Conservation (phyloP, 257 asterid genomes). For the Solanum arcanum region DNA sequence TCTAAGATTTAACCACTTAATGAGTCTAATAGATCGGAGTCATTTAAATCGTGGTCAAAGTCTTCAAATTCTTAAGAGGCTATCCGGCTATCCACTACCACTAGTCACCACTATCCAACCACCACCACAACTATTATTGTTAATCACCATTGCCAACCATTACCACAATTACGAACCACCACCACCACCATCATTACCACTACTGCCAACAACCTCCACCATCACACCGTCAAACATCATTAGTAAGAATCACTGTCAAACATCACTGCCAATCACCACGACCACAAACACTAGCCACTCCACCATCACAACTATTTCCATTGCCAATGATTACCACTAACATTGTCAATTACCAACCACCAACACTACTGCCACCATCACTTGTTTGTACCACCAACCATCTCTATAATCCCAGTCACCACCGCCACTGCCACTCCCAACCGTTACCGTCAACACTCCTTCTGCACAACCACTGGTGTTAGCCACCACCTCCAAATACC, state of each 20-base stretch:
- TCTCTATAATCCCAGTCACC: background rate
- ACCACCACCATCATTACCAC: background rate
- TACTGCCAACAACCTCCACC: background rate
- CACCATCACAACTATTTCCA: background rate
- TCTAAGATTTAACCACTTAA: background rate
- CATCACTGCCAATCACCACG: background rate
- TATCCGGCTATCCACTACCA: background rate
- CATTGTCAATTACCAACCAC: background rate
- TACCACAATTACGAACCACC: background rate
- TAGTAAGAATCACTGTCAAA: background rate
- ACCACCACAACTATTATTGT: background rate
- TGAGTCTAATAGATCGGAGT: background rate
- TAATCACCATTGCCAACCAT: background rate
- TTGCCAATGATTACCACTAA: background rate
- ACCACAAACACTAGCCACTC: background rate
- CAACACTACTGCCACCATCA: background rate
- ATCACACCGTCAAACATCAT: background rate
- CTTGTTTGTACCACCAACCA: background rate
- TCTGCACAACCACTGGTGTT: background rate
- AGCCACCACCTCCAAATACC: background rate
- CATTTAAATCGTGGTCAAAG: background rate
- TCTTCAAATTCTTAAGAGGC: background rate
- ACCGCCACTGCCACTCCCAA: background rate
- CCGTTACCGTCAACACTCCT: background rate
- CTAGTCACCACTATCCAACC: background rate